phyloP scores from a whole-genome alignment of 768 basidiomycete species.

The Podaxis pistillaris region DNA sequence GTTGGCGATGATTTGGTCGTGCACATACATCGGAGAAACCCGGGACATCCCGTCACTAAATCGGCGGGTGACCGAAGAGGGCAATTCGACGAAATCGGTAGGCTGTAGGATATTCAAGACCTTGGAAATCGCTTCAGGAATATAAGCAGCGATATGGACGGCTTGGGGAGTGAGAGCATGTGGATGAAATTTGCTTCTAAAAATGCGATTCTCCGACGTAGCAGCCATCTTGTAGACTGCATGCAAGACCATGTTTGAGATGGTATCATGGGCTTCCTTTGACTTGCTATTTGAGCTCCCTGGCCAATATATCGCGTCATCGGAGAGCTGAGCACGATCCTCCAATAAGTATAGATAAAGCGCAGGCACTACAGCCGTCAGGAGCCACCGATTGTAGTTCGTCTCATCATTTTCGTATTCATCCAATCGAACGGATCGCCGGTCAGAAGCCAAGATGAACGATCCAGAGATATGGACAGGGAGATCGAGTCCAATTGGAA shows the following conservation, averaged over 20 bases:
- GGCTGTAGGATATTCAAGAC: slow-evolving; percentile 3
- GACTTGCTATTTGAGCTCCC: slow-evolving; percentile 8
- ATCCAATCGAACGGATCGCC: slow-evolving; percentile 42
- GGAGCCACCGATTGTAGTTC: slow-evolving; percentile 42
- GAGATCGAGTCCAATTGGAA: slow-evolving; percentile 35
- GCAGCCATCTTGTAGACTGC: slow-evolving; percentile 8
- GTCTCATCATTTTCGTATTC: slow-evolving; percentile 31
- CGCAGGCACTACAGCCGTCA: slow-evolving; percentile 32
- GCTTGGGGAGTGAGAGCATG: background rate
- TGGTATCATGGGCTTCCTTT: slow-evolving; percentile 17
- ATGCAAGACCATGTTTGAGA: slow-evolving; percentile 6
- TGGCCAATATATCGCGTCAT: slow-evolving; percentile 37
- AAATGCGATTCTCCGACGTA: background rate
- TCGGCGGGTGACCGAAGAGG: background rate
- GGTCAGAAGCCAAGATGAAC: slow-evolving; percentile 45
- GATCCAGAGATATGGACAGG: slow-evolving; percentile 47
- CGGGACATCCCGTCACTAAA: background rate
- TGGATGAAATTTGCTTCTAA: slow-evolving; percentile 17
- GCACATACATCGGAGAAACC: slow-evolving; percentile 4
- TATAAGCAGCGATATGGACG: background rate
- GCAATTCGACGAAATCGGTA: background rate
- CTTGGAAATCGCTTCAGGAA: background rate
- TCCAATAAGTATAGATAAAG: slow-evolving; percentile 41
- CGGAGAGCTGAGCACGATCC: slow-evolving; percentile 16
- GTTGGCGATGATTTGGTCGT: slow-evolving; percentile 4